Conservation (phyloP, 371 early-diverging fungal species). For the Zychaea mexicana region DNA sequence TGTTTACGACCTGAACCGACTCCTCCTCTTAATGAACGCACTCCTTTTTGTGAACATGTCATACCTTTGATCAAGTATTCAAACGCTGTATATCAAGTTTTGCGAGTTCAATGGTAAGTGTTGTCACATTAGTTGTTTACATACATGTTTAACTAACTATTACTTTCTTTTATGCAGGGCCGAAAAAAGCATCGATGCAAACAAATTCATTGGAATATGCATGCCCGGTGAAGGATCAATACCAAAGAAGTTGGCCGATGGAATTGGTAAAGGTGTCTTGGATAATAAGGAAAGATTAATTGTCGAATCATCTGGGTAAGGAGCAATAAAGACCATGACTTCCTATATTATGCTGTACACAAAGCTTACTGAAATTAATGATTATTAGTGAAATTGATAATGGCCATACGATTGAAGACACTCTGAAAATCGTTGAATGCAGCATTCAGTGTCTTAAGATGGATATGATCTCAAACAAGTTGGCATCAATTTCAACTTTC, state of each 20-base stretch:
- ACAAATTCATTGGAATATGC: constrained; percentile 9
- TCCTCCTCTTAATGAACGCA: constrained; percentile 15
- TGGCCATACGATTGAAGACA: constrained; percentile 12
- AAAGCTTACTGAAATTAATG: constrained; percentile 6
- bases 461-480: constrained; percentile 3
- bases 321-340: neutral
- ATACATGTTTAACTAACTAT: neutral
- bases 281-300: constrained; percentile 8
- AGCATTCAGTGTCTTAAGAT: constrained; percentile 11
- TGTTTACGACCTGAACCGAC: constrained; percentile 16
- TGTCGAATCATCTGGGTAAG: constrained; percentile 16
- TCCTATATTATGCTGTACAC: neutral
- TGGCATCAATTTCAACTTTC: constrained; percentile 5
- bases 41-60: constrained; percentile 19
- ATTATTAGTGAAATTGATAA: constrained; percentile 11
- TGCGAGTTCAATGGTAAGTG: constrained; percentile 11
- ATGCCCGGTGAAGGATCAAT: constrained; percentile 1
- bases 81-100: constrained; percentile 10
- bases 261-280: neutral
- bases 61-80: constrained; percentile 30
- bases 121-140: neutral
- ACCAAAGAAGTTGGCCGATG: constrained; percentile 7
- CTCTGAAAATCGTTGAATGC: constrained; percentile 12
- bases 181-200: constrained; percentile 5
- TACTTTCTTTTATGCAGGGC: constrained; percentile 2